Evolutionary conservation across 2,329 filamentous ascomycete species (phyloP).

Genomic region (Aspergillus ochraceus): DNA sequence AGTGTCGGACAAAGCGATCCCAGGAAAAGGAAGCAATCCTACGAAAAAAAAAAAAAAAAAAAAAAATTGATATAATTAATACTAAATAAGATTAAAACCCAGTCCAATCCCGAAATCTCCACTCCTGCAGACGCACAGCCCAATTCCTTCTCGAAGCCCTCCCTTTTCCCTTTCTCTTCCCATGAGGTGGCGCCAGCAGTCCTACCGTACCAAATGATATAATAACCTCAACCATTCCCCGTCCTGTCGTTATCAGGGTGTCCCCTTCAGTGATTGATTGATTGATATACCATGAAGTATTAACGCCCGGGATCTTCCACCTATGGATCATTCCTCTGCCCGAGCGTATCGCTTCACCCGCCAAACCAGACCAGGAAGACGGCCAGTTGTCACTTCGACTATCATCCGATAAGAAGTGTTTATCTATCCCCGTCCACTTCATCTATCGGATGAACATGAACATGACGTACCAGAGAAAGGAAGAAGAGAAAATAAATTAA

Average conservation of each 20-base stretch:
- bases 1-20: no score
- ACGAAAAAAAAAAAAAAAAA: no score
- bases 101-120: neutral
- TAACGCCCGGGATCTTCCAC: no score
- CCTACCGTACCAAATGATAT: neutral
- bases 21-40: no score
- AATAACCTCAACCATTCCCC: neutral
- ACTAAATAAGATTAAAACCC: neutral
- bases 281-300: neutral
- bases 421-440: no score
- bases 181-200: neutral
- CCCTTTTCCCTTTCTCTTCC: neutral
- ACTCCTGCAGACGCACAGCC: constrained; percentile 19
- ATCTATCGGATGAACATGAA: neutral
- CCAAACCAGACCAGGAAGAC: neutral
- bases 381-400: neutral
- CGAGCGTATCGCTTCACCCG: constrained; percentile 7
- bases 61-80: neutral
- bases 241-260: neutral
- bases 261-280: neutral
- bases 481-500: neutral
- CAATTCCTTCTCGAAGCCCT: constrained; percentile 25
- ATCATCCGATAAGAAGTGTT: no score
- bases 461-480: neutral
- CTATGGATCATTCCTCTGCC: neutral